These are phyloP conservation scores for Alternaria dauci DNA, from an alignment of 2,329 filamentous ascomycete species.

Conservation along the genomic window DNA sequence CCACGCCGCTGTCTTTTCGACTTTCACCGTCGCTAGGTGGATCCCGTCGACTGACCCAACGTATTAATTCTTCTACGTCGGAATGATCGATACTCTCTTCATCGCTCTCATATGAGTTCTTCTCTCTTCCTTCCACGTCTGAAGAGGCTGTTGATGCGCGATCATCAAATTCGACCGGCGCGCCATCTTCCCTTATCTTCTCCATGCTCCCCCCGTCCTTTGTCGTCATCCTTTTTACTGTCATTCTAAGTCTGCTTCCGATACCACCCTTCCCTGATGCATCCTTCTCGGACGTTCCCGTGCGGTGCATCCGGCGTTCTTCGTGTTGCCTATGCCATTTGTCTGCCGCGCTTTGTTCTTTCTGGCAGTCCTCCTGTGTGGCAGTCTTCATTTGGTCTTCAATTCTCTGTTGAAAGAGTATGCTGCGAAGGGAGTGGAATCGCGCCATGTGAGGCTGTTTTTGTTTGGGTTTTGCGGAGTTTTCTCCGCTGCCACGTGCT, in stretches of 20 bases:
- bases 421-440: slow-evolving; percentile 47
- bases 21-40: slow-evolving; percentile 41
- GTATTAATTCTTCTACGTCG: slow-evolving; percentile 44
- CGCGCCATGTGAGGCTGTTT: slow-evolving; percentile 41
- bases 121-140: slow-evolving; percentile 27
- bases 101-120: slow-evolving; percentile 22
- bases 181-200: slow-evolving; percentile 32
- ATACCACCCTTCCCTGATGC: slow-evolving; percentile 29
- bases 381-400: slow-evolving; percentile 37
- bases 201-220: slow-evolving; percentile 38
- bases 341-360: slow-evolving; percentile 27
- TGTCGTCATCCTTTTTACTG: slow-evolving; percentile 39
- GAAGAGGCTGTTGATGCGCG: slow-evolving; percentile 37
- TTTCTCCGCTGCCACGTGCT: slow-evolving; percentile 14
- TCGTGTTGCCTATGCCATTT: slow-evolving; percentile 44
- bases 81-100: slow-evolving; percentile 42
- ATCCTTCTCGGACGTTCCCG: slow-evolving; percentile 36
- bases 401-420: slow-evolving; percentile 44
- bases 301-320: slow-evolving; percentile 35
- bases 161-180: slow-evolving; percentile 24
- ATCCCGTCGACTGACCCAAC: slow-evolving; percentile 46
- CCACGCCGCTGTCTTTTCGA: slow-evolving; percentile 7
- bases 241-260: slow-evolving; percentile 35
- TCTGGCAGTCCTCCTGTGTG: slow-evolving; percentile 27
- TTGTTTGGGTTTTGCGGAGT: slow-evolving; percentile 23